phyloP scores from a whole-genome alignment of 1,284 basidiomycete genomes.

The Neonothopanus nambi region DNA sequence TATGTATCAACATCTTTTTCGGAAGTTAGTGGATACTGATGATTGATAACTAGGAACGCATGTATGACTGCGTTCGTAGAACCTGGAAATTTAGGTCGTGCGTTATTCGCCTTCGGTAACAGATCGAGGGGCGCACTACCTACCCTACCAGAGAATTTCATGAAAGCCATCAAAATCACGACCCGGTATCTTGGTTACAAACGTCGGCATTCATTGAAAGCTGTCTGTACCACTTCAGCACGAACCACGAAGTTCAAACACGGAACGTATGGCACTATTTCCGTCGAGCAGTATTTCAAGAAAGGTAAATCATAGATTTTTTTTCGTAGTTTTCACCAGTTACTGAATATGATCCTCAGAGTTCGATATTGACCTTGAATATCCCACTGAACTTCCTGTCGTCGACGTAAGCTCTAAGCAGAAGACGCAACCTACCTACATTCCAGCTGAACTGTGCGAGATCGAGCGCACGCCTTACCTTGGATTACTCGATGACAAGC shows the following conservation, averaged over 20 bases:
- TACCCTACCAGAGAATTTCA: conserved; percentile 40
- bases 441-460: conserved; percentile 74
- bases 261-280: conserved; percentile 48
- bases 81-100: conserved; percentile 60
- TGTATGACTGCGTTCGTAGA: conserved; percentile 73
- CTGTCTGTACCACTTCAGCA: conserved; percentile 47
- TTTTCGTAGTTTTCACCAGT: no score
- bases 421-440: conserved; percentile 41
- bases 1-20: conserved; percentile 22
- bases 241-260: conserved; percentile 51
- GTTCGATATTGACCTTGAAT: conserved; percentile 50
- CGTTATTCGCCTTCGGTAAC: conserved; percentile 47
- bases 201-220: conserved; percentile 48
- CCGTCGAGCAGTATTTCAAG: conserved; percentile 64
- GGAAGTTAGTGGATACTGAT: neutral
- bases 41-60: conserved; percentile 43
- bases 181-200: conserved; percentile 58
- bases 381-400: conserved; percentile 57
- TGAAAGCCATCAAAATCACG: conserved; percentile 55
- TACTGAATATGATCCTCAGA: no score
- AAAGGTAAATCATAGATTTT: no score
- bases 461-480: conserved; percentile 56
- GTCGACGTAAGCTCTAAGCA: conserved; percentile 54
- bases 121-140: conserved; percentile 49
- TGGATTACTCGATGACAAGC: conserved; percentile 50